These are phyloP conservation scores for Basidiobolus meristosporus DNA, from an alignment of 371 early-diverging fungal species.

Conservation along the genomic window DNA sequence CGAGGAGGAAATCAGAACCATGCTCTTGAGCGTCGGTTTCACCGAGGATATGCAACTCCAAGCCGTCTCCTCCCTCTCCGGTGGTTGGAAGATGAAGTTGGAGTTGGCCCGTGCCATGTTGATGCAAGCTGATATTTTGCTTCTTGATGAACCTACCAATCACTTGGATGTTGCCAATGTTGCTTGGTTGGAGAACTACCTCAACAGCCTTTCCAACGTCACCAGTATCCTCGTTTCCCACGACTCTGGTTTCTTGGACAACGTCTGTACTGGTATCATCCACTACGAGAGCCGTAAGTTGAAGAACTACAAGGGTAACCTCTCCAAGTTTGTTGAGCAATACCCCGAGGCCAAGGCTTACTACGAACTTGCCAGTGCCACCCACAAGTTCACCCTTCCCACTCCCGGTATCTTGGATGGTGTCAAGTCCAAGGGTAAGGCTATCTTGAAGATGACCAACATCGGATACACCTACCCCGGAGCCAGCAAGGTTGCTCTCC, in stretches of 20 bases:
- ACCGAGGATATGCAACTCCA: constrained; percentile 36
- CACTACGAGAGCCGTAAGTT: constrained; percentile 61
- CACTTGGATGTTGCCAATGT: constrained; percentile 76
- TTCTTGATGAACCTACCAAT: constrained; percentile 84
- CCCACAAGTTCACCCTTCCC: constrained; percentile 37
- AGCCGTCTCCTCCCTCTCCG: constrained; percentile 56
- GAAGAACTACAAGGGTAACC: constrained; percentile 63
- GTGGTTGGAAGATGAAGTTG: constrained; percentile 84
- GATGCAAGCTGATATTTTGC: constrained; percentile 74
- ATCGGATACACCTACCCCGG: constrained; percentile 48
- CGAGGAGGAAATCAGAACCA: constrained; percentile 23
- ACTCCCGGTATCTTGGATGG: constrained; percentile 55
- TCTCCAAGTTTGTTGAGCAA: constrained; percentile 63
- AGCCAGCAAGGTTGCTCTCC: constrained; percentile 21
- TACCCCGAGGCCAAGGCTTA: constrained; percentile 59
- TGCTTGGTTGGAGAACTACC: constrained; percentile 68
- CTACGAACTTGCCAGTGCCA: constrained; percentile 35
- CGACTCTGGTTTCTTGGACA: constrained; percentile 78
- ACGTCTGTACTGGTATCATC: constrained; percentile 64
- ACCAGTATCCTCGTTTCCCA: constrained; percentile 80
- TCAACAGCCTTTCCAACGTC: constrained; percentile 43
- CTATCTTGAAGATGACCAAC: constrained; percentile 40
- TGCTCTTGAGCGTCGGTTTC: constrained; percentile 46
- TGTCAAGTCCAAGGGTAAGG: constrained; percentile 51
- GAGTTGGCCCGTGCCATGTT: constrained; percentile 72